phyloP scores from a whole-genome alignment of 140 eudicot genomes.

The Oenanthe javanica region DNA sequence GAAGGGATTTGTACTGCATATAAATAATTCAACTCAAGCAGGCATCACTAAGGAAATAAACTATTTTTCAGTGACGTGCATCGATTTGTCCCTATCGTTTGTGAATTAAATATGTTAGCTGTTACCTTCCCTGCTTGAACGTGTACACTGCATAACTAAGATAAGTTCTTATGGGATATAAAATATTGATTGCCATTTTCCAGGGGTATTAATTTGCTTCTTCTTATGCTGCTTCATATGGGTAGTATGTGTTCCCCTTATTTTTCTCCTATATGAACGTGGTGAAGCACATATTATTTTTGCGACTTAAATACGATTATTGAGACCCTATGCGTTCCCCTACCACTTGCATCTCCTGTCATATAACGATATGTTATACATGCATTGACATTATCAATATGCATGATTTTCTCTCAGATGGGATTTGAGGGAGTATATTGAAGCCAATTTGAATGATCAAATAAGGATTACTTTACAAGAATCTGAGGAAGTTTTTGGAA shows the following conservation, averaged over 20 bases:
- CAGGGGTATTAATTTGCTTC: not conserved
- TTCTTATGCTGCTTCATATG: not conserved
- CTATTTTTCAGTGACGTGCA: not conserved
- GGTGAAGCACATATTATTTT: not conserved
- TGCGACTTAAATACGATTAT: not conserved
- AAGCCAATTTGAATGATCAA: slow-evolving; percentile 29
- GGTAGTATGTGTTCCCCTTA: not conserved
- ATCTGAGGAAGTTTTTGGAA: slow-evolving; percentile 31
- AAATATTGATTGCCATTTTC: not conserved
- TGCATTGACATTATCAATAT: not conserved
- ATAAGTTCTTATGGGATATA: not conserved
- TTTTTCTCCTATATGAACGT: not conserved
- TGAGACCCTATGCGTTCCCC: not conserved
- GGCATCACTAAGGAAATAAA: not conserved
- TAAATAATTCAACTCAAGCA: not conserved
- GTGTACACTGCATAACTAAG: not conserved
- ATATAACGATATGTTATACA: not conserved
- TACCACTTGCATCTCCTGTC: not conserved
- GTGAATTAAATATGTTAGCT: not conserved
- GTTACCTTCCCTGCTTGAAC: not conserved
- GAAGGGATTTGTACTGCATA: not conserved
- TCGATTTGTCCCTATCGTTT: not conserved
- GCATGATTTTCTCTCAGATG: slow-evolving; percentile 25
- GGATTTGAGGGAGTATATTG: slow-evolving; percentile 35
- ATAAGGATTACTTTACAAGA: slow-evolving; percentile 27